Evolutionary conservation across 805 yeast species (phyloP), one percentile per base, ranked within the genome.

Genomic region (Wickerhamiella hasegawae): DNA sequence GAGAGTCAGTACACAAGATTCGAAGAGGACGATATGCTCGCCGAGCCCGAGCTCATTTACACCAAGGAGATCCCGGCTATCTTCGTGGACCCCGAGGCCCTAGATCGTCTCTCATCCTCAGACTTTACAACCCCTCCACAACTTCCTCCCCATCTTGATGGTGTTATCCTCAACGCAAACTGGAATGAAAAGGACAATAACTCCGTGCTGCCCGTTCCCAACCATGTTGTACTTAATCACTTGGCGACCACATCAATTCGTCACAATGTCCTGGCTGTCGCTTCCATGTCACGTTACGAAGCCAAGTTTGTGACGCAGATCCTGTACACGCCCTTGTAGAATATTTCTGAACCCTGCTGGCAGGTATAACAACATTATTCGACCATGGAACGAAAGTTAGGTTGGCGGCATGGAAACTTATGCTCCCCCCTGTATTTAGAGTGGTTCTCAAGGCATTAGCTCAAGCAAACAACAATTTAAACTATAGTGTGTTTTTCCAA

Each of bases 191-290:
- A 79, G 49, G 87, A 84, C 54, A 80, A 78, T 46, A 70, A 81
- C 26, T 93, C 94, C 37, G 93, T 93, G 1, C 60, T 84, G 45
- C 90, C 93, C 8, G 83, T 84, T 38, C 97, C 97, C 11, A 83
- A 85, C 52, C 96, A 85, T 53, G 97, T 85, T 38, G 93, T 85
- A 18, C 62, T 85, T 47, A 85, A 85, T 53, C 97, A 85, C 56
- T 63, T 85, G 56, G 94, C 95, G n/a, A 85, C 96, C 5, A 83
- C 95, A 9, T 76, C 90, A 44, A 85, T 85, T 49, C 83, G 85
- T 52, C 94, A 85, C 52, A 84, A 83, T 54, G 87, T 94, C 0
- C 63, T 85, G 39, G 93, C 96, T 5, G 96, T 85, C 32, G 95
- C 95, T 3, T 73, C 84, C 28, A 82, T 85, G 16, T 85, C 82